Conservation (phyloP, 345 rosid genomes). For the Arabis alpina region DNA sequence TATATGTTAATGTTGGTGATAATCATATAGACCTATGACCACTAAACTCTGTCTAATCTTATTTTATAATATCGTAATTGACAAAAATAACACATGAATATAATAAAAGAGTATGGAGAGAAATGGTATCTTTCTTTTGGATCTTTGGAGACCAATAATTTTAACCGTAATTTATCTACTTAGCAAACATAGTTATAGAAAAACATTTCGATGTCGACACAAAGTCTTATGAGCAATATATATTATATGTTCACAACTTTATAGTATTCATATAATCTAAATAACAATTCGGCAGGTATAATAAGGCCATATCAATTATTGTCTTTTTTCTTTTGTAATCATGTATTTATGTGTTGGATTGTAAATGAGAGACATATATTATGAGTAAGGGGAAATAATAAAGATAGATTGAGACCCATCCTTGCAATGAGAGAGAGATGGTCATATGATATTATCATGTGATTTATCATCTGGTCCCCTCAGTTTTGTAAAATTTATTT, state of each 20-base stretch:
- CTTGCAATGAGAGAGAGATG: constrained; percentile 22
- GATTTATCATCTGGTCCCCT: constrained; percentile 42
- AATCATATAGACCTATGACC: constrained; percentile 33
- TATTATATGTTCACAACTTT: not conserved
- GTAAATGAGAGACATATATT: not conserved
- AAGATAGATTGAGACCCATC: constrained; percentile 34
- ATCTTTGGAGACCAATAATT: not conserved
- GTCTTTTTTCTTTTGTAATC: not conserved
- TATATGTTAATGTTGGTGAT: constrained; percentile 30
- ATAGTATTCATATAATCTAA: not conserved
- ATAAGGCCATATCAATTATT: constrained; percentile 24
- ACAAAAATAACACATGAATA: constrained; percentile 5
- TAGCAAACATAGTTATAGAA: not conserved
- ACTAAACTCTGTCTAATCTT: constrained; percentile 36
- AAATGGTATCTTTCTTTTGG: constrained; percentile 1
- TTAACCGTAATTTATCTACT: not conserved
- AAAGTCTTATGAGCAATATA: not conserved
- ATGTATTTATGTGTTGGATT: constrained; percentile 14
- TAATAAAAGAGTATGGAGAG: not conserved
- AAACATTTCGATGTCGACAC: constrained; percentile 8
- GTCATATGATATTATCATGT: constrained; percentile 37
- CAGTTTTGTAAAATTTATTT: constrained; percentile 3
- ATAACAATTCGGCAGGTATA: not conserved
- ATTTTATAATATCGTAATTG: constrained; percentile 12
- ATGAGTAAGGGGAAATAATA: constrained; percentile 9